A percentile compares a stretch with the other conserved stretches of the same genome.
phyloP scores from a whole-genome alignment of 371 early-diverging fungal genomes.

The Parasitella parasitica region DNA sequence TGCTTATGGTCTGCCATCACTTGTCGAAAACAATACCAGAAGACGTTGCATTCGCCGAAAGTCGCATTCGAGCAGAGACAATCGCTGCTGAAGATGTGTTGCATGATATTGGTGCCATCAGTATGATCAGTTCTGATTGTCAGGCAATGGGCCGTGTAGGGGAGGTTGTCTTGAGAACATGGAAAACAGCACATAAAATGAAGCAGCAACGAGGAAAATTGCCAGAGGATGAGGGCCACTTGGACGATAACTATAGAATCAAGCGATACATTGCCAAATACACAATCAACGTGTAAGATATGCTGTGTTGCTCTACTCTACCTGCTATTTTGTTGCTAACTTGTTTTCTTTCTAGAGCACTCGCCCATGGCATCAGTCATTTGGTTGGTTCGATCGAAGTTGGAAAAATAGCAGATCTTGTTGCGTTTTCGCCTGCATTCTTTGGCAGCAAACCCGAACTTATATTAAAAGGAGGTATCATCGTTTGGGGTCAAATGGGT shows the following conservation, averaged over 20 bases:
- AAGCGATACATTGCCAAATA: slow-evolving; percentile 93
- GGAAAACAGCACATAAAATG: slow-evolving; percentile 96
- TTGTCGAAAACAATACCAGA: slow-evolving; percentile 89
- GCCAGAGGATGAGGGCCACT: slow-evolving; percentile 46
- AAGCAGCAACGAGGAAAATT: slow-evolving; percentile 79
- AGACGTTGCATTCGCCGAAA: slow-evolving; percentile 96
- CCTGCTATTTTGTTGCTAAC: too few species aligned
- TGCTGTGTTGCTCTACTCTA: background rate
- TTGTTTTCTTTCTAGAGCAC: too few species aligned
- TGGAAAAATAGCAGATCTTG: slow-evolving; percentile 91
- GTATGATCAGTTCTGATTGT: slow-evolving; percentile 87
- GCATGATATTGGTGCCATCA: slow-evolving; percentile 91
- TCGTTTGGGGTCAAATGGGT: slow-evolving; percentile 80
- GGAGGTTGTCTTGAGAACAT: slow-evolving; percentile 87
- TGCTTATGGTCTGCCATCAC: slow-evolving; percentile 98
- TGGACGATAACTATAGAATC: slow-evolving; percentile 74
- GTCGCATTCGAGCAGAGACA: slow-evolving; percentile 92
- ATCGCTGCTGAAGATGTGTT: slow-evolving; percentile 94
- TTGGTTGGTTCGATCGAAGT: slow-evolving; percentile 89
- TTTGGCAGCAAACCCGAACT: slow-evolving; percentile 90
- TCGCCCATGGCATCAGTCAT: slow-evolving; percentile 85
- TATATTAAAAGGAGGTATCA: slow-evolving; percentile 85
- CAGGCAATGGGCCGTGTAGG: slow-evolving; percentile 96
- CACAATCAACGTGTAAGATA: slow-evolving; percentile 84
- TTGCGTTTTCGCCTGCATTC: slow-evolving; percentile 78